Conservation (phyloP, 495 filamentous ascomycete genomes). For the Annulohypoxylon stygium region DNA sequence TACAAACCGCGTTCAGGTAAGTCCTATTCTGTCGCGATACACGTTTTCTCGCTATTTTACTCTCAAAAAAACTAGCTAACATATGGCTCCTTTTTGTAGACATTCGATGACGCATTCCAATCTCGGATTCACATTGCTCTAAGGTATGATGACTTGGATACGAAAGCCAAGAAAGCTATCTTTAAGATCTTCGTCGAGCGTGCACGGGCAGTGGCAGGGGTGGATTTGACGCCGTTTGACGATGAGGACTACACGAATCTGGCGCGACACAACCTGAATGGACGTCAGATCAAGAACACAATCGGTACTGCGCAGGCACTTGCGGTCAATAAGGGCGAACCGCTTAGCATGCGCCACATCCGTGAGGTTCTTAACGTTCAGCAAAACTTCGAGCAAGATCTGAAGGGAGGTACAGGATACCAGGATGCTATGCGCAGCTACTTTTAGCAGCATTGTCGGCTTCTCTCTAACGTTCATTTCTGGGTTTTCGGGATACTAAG, state of each 20-base stretch:
- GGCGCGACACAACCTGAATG: conserved; percentile 80
- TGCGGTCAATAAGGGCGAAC: conserved; percentile 79
- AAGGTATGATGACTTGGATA: conserved; percentile 81
- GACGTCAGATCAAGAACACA: conserved; percentile 96
- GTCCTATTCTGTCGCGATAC: conserved; percentile 42
- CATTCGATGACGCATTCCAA: conserved; percentile 73
- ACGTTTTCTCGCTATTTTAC: conserved; percentile 71
- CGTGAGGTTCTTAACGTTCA: conserved; percentile 84
- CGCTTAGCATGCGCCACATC: conserved; percentile 84
- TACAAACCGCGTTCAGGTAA: conserved; percentile 74
- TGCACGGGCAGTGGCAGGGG: conserved; percentile 73
- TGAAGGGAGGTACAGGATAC: conserved; percentile 74
- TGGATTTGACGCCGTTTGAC: conserved; percentile 72
- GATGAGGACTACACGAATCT: conserved; percentile 77
- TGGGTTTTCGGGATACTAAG: background rate
- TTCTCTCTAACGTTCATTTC: background rate
- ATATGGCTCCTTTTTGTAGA: conserved; percentile 70
- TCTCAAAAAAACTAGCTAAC: conserved; percentile 70
- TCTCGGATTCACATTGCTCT: conserved; percentile 75
- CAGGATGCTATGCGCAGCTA: conserved; percentile 72
- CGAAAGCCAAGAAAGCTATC: conserved; percentile 81
- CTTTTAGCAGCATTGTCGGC: conserved; percentile 49
- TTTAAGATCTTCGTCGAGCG: conserved; percentile 87
- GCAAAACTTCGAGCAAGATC: conserved; percentile 84
- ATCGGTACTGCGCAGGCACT: conserved; percentile 88